Evolutionary conservation across 106 monocot species (phyloP), one percentile per base, ranked within the genome.

Genomic region (Dendrobium catenatum): DNA sequence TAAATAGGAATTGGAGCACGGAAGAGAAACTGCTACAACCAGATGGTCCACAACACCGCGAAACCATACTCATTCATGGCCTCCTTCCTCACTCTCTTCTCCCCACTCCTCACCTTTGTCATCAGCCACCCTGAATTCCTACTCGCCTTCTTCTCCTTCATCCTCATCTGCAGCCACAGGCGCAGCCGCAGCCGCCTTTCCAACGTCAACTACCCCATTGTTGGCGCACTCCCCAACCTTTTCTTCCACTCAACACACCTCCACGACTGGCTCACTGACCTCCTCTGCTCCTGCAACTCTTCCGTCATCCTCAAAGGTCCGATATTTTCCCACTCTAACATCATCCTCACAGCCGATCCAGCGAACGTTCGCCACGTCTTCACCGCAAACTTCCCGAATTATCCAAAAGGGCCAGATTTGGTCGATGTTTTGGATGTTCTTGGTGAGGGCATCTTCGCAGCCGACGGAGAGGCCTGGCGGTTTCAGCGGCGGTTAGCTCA

Each of bases 341-440:
- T 78, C 44, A 5, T 44, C 70, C 54, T 81, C 61, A 78, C 55
- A 1, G 73, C 55, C 27, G 81, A 81, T 41, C 81, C 81, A 42
- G 73, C 81, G 33, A 42, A 74, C 13, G 73, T 81, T 55, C 72
- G 73, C 54, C 73, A 81, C 49, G 56, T 81, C 4, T 74, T 81
- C 81, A 81, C 49, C 24, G 19, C 46, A 18, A 73, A 81, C 81
- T 81, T 74, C 74, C 5, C 18, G 19, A 81, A 81, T 48, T 81
- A 81, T 54, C 54, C 81, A 0, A 81, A 81, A 22, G 81, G 81
- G 22, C 42, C 18, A 0, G 73, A 56, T 8, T 81, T 81, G 55
- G 6, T 2, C 17, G 81, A 73, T 33, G 29, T 81, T 3, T 81
- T 81, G 55, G 81, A 81, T 20, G 40, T 81, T 3, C 81, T 81